Evolutionary conservation across 2,329 filamentous ascomycete genomes (phyloP), one percentile per base, ranked within the genome.

Genomic region (Pyrenophora graminea): DNA sequence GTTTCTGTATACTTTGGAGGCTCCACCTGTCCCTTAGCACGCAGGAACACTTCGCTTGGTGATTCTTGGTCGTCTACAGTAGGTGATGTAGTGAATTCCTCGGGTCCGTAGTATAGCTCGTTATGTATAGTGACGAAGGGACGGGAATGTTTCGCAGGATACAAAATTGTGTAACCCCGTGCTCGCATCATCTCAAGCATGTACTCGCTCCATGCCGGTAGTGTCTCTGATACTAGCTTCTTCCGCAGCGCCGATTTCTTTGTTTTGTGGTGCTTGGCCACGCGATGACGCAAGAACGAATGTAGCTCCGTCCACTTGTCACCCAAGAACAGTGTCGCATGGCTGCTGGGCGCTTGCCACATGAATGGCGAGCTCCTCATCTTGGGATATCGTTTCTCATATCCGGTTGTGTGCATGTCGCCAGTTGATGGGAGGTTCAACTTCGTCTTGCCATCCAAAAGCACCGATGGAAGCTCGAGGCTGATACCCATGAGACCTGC

Each of bases 251-350:
- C 36, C 50, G 69, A 15, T 55, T 72, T 61, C 6, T 54, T 23
- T 15, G 51, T 45, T 41, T 55, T 43, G 52, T 66, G 49, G 39
- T 60, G 55, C 70, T 70, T 66, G 12, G 69, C 59, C 8, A 92
- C 75, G 6, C 86, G 78, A 40, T 82, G 80, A 9, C 88, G 83
- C 2, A 95, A 81, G 62, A 95, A 94, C 9, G 85, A 82, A 68
- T 97, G 91, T 8, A 96, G 81, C 61, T 96, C 90, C 10, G 83
- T 77, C 94, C 94, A 99, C 66, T 88, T 91, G 40, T 91, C 84
- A 37, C 92, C 91, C 48, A 94, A 85, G 68, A 93, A 87, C 8
- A 99, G 79, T 9, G 86, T 84, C 1, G 93, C 92, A 57, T 94
- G 88, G 66, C 87, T 90, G 58, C 86, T 89, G 4, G 93, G 92